phyloP scores from a whole-genome alignment of 345 rosid species.

The Excoecaria agallocha region DNA sequence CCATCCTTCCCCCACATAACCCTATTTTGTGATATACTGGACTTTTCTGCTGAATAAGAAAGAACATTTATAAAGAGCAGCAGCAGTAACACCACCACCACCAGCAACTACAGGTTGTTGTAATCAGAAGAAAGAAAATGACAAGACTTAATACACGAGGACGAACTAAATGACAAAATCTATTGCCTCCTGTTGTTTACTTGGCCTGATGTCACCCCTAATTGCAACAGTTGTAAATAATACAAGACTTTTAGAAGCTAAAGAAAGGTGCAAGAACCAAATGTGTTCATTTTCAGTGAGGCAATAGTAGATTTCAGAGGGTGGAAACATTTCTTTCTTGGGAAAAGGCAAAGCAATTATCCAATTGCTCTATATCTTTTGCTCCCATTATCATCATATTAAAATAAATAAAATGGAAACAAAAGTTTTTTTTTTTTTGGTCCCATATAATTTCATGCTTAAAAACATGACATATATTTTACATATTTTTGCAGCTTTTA shows the following conservation, averaged over 20 bases:
- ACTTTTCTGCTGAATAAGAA: background rate
- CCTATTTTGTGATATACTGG: slow-evolving; percentile 11
- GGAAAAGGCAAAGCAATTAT: slow-evolving; percentile 13
- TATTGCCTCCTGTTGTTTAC: slow-evolving; percentile 1
- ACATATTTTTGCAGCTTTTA: background rate
- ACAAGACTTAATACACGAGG: slow-evolving; percentile 28
- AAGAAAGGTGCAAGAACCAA: background rate
- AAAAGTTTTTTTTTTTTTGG: too few relatives aligned
- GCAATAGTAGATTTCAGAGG: background rate
- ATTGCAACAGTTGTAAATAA: background rate
- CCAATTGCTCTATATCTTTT: background rate
- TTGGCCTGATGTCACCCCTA: slow-evolving; percentile 6
- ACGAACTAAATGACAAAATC: slow-evolving; percentile 19
- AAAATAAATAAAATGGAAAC: background rate
- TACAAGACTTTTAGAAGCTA: background rate
- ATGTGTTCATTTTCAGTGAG: slow-evolving; percentile 2
- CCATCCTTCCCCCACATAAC: slow-evolving; percentile 33
- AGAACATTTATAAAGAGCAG: background rate
- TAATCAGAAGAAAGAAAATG: slow-evolving; percentile 22
- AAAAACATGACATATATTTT: too few relatives aligned
- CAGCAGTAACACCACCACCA: background rate
- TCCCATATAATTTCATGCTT: too few relatives aligned
- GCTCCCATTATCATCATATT: background rate
- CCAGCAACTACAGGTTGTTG: slow-evolving; percentile 32
- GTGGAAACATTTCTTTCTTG: slow-evolving; percentile 12